These are phyloP conservation scores for Mortierella sp. DNA, from an alignment of 371 early-diverging fungal genomes.

Conservation along the genomic window DNA sequence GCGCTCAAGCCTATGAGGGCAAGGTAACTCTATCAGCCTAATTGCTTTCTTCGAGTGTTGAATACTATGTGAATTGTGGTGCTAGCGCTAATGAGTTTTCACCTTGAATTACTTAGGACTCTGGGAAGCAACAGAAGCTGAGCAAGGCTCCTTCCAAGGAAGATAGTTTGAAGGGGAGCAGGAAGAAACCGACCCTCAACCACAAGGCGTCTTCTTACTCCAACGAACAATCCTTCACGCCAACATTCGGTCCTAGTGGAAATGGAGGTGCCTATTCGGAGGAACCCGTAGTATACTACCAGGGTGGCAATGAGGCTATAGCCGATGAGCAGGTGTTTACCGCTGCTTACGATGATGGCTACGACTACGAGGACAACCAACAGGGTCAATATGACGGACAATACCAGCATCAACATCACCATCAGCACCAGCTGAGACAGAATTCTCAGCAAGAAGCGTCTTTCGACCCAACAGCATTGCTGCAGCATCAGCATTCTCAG, in stretches of 20 bases:
- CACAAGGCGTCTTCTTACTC: constrained; percentile 29
- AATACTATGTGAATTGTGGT: not conserved
- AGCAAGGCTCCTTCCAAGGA: constrained; percentile 10
- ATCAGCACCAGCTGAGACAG: constrained; percentile 21
- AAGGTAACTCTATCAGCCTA: constrained; percentile 6
- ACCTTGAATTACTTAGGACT: constrained; percentile 14
- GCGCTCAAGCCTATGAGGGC: constrained; percentile 26
- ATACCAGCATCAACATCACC: constrained; percentile 7
- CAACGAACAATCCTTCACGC: constrained; percentile 17
- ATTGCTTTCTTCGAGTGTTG: not conserved
- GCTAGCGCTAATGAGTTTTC: not conserved
- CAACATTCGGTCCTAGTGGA: constrained; percentile 17
- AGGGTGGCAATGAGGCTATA: not conserved
- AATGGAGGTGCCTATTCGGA: constrained; percentile 17
- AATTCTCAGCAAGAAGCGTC: constrained; percentile 17
- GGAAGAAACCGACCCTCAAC: constrained; percentile 21
- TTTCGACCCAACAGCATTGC: constrained; percentile 10
- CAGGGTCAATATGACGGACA: constrained; percentile 12
- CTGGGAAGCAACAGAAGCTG: constrained; percentile 4
- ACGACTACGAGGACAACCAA: not conserved
- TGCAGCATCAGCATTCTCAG: constrained; percentile 14
- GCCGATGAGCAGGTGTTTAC: constrained; percentile 4
- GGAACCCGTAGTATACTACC: not conserved
- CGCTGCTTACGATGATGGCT: not conserved
- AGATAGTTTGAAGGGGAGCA: constrained; percentile 11